Conservation (phyloP, 495 filamentous ascomycete genomes). For the Gamarada debralockiae region DNA sequence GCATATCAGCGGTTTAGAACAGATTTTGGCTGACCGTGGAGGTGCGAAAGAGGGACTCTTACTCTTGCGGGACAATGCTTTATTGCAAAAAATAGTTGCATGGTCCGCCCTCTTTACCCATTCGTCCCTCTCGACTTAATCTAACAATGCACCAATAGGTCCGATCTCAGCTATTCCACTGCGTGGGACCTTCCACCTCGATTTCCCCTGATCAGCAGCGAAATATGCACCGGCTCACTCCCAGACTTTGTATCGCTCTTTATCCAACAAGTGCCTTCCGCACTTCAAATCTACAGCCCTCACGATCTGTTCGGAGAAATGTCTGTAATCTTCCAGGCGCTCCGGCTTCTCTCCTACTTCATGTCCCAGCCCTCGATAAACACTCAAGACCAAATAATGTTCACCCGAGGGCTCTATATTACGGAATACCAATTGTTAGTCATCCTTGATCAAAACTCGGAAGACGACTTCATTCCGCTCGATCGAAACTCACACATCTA, state of each 20-base stretch:
- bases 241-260: not conserved
- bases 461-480: not conserved
- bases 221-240: not conserved
- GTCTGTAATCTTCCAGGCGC: not conserved
- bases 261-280: not conserved
- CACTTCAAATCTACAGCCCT: not conserved
- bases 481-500: not conserved
- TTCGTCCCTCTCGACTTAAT: not conserved
- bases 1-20: not conserved
- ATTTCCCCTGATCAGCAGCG: not conserved
- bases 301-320: not conserved
- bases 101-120: not conserved
- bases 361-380: not conserved
- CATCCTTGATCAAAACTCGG: not conserved
- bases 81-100: not conserved
- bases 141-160: not conserved
- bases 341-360: not conserved
- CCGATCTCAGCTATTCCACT: not conserved
- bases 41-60: not conserved
- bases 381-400: not conserved
- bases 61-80: not conserved
- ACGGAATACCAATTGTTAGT: not conserved
- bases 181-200: not conserved
- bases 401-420: not conserved
- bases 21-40: not conserved